Evolutionary conservation across 1,284 basidiomycete species (phyloP).

Genomic region (Ceratobasidium papillatum): DNA sequence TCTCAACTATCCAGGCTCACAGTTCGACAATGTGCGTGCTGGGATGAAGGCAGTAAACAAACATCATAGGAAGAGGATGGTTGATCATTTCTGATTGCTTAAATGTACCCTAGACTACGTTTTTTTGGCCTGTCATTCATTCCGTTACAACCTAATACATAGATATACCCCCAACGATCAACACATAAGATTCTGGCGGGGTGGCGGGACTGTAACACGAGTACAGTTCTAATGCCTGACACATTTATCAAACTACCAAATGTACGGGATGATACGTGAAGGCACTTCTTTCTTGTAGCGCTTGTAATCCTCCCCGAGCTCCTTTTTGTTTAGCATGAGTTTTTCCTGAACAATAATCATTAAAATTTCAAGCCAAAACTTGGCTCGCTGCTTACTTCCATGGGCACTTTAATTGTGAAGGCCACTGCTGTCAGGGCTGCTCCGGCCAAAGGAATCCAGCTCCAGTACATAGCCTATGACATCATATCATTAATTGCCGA

Average conservation of each 20-base stretch:
- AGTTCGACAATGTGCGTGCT: conserved; percentile 51
- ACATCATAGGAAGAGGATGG: neutral
- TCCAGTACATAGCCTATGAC: conserved; percentile 18
- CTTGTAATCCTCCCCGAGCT: neutral
- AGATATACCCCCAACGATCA: too few species aligned
- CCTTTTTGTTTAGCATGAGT: conserved; percentile 4
- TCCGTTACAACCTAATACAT: too few species aligned
- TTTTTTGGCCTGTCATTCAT: neutral
- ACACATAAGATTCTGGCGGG: too few species aligned
- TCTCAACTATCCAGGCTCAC: conserved; percentile 59
- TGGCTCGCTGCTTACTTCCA: conserved; percentile 4
- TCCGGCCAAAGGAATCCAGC: conserved; percentile 12
- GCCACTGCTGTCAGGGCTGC: neutral
- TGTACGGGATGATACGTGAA: conserved; percentile 9
- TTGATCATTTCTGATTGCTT: neutral
- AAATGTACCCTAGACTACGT: neutral
- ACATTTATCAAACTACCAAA: conserved; percentile 19
- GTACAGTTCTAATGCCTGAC: too few species aligned
- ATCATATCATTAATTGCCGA: neutral
- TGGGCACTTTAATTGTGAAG: conserved; percentile 29
- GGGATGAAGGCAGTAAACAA: neutral
- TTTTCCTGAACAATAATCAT: conserved; percentile 1
- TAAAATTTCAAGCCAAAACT: neutral
- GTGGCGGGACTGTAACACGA: too few species aligned
- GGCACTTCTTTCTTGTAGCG: conserved; percentile 1